Conservation (phyloP, 352 stramenopile species). For the Globisporangium spiculum region DNA sequence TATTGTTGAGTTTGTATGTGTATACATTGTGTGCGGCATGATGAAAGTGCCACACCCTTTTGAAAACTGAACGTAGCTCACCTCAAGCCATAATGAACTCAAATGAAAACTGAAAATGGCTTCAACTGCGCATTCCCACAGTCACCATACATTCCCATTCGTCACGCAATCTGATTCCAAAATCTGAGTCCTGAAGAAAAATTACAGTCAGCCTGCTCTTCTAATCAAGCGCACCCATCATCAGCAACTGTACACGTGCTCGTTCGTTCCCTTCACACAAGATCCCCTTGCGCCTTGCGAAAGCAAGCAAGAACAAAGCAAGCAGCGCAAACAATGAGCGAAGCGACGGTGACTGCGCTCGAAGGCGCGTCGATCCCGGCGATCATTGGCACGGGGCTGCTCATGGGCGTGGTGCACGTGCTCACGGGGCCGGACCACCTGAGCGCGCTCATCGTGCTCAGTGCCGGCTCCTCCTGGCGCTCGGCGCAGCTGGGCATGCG, state of each 20-base stretch:
- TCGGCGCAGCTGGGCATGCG: constrained; percentile 80
- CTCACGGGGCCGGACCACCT: constrained; percentile 81
- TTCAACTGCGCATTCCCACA: constrained; percentile 3
- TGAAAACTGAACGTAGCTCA: not conserved
- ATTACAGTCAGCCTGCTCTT: not conserved
- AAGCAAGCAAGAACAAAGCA: not conserved
- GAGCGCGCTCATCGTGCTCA: constrained; percentile 82
- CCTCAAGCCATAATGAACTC: not conserved
- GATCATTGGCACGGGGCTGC: constrained; percentile 39
- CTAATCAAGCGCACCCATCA: not conserved
- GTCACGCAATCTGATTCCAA: not conserved
- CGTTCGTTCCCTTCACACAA: not conserved
- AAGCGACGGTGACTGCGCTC: constrained; percentile 21
- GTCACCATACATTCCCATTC: not conserved
- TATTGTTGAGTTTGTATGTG: not conserved
- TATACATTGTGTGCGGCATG: not conserved
- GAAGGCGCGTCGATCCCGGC: constrained; percentile 33
- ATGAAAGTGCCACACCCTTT: not conserved
- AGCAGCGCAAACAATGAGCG: constrained; percentile 4
- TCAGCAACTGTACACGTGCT: not conserved
- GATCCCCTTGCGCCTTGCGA: not conserved
- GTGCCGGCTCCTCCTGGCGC: constrained; percentile 57
- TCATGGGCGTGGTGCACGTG: constrained; percentile 50
- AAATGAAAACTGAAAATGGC: not conserved
- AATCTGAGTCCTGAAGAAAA: not conserved